Base-by-base conservation (phyloP, 352 stramenopile genomes). In the Blastocystis sp. region DNA sequence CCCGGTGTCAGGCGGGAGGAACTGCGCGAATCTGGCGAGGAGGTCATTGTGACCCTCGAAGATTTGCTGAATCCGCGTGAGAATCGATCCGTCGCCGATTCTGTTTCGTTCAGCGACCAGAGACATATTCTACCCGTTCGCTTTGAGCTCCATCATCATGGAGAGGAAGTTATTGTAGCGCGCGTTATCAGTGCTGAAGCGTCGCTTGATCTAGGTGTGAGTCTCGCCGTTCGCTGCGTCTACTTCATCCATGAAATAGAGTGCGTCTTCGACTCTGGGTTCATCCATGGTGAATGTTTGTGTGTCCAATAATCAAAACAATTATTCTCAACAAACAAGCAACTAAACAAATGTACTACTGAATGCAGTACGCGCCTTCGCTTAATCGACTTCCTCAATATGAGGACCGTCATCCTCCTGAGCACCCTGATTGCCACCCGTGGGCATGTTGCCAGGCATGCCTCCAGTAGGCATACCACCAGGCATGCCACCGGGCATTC, bases 401-500 rank as follows among this genome's bases (percentile, higher is more conserved):
- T 89, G 87, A 65, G 87, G 87, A 51, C 84, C 87, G 56, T 34
- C 88, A 49, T 48, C 59, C 18, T 65, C 76, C 67, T 42, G 49
- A 7, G 18, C 59, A 54, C 29, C 16, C 7, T 11, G n/a, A 21
- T 64, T 73, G 54, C 71, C 77, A 42, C 24, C 48, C 16, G 14
- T 78, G 11, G 49, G 86, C 46, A 56, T 75, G 29, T 86, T 87
- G 1, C 89, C 89, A 53, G 88, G 88, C 81, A 90, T 90, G 48
- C 89, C 90, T 24, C 89, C 89, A 36, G 11, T 40, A 34, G 90
- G 88, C 88, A 91, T 91, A 44, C 89, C 91, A 29, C 88, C 89
- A 24, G 89, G 90, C 63, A 90, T 90, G 32, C 89, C 91, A 44
- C 91, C 91, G 44, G 90, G 89, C 87, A 87, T 88, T 14, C 87